Conservation (phyloP, 1,139 yeast species). For the Taphrina pruni region DNA sequence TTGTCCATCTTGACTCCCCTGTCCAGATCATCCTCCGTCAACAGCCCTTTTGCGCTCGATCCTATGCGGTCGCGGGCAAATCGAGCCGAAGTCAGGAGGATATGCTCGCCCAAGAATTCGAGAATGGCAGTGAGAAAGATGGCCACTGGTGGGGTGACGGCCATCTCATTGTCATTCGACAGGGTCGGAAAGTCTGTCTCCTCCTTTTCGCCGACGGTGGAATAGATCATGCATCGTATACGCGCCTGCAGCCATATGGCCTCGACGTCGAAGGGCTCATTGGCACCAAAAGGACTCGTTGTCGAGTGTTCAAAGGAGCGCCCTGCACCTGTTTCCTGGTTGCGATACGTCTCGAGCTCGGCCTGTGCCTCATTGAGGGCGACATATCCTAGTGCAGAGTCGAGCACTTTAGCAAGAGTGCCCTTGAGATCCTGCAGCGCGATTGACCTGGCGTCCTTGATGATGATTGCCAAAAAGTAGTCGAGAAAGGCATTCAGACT, state of each 20-base stretch:
- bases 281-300: neutral
- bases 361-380: slow-evolving; percentile 45
- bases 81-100: slow-evolving; percentile 42
- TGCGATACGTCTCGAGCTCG: slow-evolving; percentile 44
- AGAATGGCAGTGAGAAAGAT: slow-evolving; percentile 44
- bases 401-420: slow-evolving; percentile 41
- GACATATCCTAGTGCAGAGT: slow-evolving; percentile 43
- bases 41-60: slow-evolving; percentile 7
- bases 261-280: slow-evolving; percentile 36
- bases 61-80: slow-evolving; percentile 41
- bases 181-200: slow-evolving; percentile 39
- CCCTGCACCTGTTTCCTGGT: slow-evolving; percentile 41
- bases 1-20: slow-evolving; percentile 35
- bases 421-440: slow-evolving; percentile 38
- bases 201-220: slow-evolving; percentile 45
- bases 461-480: slow-evolving; percentile 40
- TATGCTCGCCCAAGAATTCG: slow-evolving; percentile 43
- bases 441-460: slow-evolving; percentile 43
- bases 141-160: slow-evolving; percentile 43
- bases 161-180: slow-evolving; percentile 11
- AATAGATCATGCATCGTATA: slow-evolving; percentile 45
- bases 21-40: slow-evolving; percentile 29
- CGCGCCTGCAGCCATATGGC: slow-evolving; percentile 44
- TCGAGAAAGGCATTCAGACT: slow-evolving; percentile 44
- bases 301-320: slow-evolving; percentile 12